Evolutionary conservation across 805 yeast species (phyloP).

Genomic region (Lipomyces japonicus): DNA sequence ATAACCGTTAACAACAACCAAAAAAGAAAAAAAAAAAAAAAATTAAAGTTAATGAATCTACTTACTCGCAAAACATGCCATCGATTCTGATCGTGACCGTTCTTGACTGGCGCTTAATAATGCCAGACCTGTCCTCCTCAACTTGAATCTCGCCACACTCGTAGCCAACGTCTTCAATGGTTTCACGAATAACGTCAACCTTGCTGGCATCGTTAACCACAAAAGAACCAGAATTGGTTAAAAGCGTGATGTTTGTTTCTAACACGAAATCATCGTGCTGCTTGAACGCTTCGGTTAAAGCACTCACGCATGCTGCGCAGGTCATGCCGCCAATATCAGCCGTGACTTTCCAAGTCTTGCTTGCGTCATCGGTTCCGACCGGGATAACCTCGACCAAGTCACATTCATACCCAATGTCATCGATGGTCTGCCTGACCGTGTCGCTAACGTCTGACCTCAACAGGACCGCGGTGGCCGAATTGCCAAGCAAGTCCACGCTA

Average conservation of each 20-base stretch:
- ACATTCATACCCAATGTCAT: conserved; percentile 49
- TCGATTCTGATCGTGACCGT: conserved; percentile 53
- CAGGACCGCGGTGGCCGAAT: conserved; percentile 52
- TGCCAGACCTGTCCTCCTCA: conserved; percentile 46
- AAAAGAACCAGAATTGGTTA: conserved; percentile 63
- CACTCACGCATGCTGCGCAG: conserved; percentile 64
- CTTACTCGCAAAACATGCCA: conserved; percentile 62
- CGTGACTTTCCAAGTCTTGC: conserved; percentile 47
- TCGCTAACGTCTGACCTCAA: conserved; percentile 50
- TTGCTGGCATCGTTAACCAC: conserved; percentile 43
- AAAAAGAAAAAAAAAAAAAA: neutral
- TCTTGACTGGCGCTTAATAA: conserved; percentile 50
- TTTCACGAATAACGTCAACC: conserved; percentile 44
- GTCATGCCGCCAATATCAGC: conserved; percentile 73
- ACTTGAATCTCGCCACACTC: conserved; percentile 50
- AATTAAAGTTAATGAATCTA: conserved; percentile 1
- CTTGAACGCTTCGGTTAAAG: conserved; percentile 47
- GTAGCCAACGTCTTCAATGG: conserved; percentile 65
- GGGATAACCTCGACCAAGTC: conserved; percentile 58
- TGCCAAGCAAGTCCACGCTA: conserved; percentile 51
- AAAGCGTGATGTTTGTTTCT: conserved; percentile 52
- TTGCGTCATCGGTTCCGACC: conserved; percentile 40
- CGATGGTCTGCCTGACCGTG: conserved; percentile 46
- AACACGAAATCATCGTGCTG: conserved; percentile 49
- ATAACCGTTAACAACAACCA: neutral